A percentile compares a stretch with the other conserved stretches of the same genome.
These are phyloP conservation scores for Albifimbria verrucaria DNA, from an alignment of 2,329 filamentous ascomycete species.

Conservation along the genomic window DNA sequence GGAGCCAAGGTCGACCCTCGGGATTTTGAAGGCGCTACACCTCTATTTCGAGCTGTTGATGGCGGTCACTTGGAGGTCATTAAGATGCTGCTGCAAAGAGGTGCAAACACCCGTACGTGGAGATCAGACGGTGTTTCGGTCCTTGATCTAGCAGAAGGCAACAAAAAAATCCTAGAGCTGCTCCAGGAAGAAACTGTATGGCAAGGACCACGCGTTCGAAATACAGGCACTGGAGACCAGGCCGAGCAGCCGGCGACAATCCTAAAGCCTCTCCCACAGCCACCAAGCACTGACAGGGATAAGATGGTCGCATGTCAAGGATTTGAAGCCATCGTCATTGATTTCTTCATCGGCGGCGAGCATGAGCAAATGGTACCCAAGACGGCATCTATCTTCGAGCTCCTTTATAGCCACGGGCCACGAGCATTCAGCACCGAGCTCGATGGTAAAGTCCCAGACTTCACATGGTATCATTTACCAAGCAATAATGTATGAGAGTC, in stretches of 20 bases:
- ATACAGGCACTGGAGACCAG: neutral
- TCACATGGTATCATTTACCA: conserved; percentile 11
- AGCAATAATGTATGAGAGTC: conserved; percentile 7
- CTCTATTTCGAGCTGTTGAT: conserved; percentile 1
- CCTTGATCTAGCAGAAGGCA: conserved; percentile 2
- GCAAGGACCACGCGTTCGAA: conserved; percentile 2
- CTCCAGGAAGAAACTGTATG: conserved; percentile 3
- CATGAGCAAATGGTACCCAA: conserved; percentile 5
- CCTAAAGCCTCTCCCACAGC: conserved; percentile 4
- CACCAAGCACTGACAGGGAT: conserved; percentile 2
- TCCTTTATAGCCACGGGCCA: conserved; percentile 7
- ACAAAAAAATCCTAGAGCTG: conserved; percentile 3
- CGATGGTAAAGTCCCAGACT: conserved; percentile 2
- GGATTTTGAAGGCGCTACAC: conserved; percentile 1
- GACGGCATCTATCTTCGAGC: conserved; percentile 4
- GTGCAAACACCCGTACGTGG: conserved; percentile 1
- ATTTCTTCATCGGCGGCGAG: conserved; percentile 4
- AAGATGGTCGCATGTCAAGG: conserved; percentile 7
- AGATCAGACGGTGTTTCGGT: neutral
- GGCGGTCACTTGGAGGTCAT: neutral
- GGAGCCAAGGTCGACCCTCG: neutral
- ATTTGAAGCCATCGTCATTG: conserved; percentile 6
- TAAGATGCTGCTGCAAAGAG: conserved; percentile 3
- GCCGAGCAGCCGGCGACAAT: neutral
- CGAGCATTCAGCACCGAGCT: conserved; percentile 1